Evolutionary conservation across 306 rosid genomes (phyloP).

Genomic region (Citrullus amarus): DNA sequence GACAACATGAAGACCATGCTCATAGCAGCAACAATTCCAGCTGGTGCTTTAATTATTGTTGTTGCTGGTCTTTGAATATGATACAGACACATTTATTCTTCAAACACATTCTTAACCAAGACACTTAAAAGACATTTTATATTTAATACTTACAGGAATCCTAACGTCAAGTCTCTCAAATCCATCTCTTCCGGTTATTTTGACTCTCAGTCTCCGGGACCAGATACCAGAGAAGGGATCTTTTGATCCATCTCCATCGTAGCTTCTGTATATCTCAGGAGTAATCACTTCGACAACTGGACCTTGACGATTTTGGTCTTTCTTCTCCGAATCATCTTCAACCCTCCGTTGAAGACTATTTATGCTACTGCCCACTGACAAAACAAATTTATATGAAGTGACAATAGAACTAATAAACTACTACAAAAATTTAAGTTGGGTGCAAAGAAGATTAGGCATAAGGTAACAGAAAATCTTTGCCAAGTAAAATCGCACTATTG

Average conservation of each 20-base stretch:
- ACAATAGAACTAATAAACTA: not conserved
- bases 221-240: constrained; percentile 63
- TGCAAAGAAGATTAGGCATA: not conserved
- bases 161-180: constrained; percentile 73
- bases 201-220: constrained; percentile 77
- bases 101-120: not conserved
- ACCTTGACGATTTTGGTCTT: constrained; percentile 48
- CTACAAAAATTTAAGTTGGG: not conserved
- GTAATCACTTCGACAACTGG: constrained; percentile 85
- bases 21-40: not conserved
- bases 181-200: constrained; percentile 89
- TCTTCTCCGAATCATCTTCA: constrained; percentile 54
- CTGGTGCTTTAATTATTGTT: not conserved
- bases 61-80: not conserved
- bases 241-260: constrained; percentile 62
- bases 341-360: constrained; percentile 48
- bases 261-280: constrained; percentile 72
- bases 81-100: not conserved
- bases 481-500: not conserved
- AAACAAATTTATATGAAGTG: constrained; percentile 25
- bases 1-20: not conserved
- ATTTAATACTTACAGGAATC: constrained; percentile 59
- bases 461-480: not conserved
- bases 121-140: not conserved
- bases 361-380: constrained; percentile 62